These are phyloP conservation scores for Pseudozyma sp. DNA, from an alignment of 1,284 basidiomycete species.

Conservation along the genomic window DNA sequence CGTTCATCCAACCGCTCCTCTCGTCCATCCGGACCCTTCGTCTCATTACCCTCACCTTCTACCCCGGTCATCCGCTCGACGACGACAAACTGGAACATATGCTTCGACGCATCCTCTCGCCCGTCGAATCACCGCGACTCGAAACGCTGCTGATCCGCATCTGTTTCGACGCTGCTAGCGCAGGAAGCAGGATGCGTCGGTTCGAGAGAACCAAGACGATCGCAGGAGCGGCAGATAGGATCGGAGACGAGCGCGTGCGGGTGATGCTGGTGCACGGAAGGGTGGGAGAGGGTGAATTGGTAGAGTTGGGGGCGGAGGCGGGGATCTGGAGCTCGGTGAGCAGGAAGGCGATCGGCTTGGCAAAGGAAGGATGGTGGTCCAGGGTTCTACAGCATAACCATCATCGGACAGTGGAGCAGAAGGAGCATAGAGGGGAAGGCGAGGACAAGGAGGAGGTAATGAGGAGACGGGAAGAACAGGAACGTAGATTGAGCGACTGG, in stretches of 20 bases:
- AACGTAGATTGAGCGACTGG: slow-evolving; percentile 21
- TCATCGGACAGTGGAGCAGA: neutral
- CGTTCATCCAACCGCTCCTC: slow-evolving; percentile 41
- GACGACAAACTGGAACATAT: slow-evolving; percentile 55
- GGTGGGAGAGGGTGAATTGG: slow-evolving; percentile 33
- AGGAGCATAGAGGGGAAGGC: neutral
- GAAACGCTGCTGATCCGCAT: slow-evolving; percentile 37
- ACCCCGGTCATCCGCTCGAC: slow-evolving; percentile 44
- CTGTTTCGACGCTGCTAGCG: slow-evolving; percentile 32
- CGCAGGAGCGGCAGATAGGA: slow-evolving; percentile 39
- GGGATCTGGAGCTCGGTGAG: slow-evolving; percentile 12
- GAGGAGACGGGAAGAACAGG: slow-evolving; percentile 1
- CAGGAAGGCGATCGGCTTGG: slow-evolving; percentile 25
- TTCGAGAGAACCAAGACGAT: slow-evolving; percentile 54
- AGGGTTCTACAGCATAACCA: slow-evolving; percentile 36
- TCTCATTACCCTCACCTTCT: slow-evolving; percentile 48
- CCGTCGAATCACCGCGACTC: slow-evolving; percentile 24
- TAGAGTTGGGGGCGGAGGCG: neutral
- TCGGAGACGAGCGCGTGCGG: slow-evolving; percentile 40
- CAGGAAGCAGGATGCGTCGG: slow-evolving; percentile 31
- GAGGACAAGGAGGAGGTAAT: neutral
- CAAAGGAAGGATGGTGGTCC: slow-evolving; percentile 43
- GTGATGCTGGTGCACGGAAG: slow-evolving; percentile 26
- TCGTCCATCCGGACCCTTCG: slow-evolving; percentile 35
- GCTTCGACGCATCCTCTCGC: slow-evolving; percentile 40